Evolutionary conservation across 306 rosid species (phyloP).

Genomic region (Inga leiocalycina): DNA sequence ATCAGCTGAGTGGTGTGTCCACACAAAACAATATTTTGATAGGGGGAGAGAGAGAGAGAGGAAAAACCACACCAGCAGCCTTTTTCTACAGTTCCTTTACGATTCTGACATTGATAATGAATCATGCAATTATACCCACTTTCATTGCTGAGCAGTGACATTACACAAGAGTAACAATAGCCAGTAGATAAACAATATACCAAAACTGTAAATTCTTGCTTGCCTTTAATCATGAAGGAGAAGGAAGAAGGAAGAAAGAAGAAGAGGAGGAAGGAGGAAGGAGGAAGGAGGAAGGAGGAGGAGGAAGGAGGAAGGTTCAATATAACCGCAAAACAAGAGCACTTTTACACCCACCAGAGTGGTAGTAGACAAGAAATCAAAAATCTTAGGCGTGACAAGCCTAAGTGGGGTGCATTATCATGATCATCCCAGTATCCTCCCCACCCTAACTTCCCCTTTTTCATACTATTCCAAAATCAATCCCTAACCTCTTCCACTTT

Average conservation of each 20-base stretch:
- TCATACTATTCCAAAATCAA: slow-evolving; percentile 27
- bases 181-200: neutral
- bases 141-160: neutral
- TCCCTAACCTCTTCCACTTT: slow-evolving; percentile 29
- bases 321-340: slow-evolving; percentile 39
- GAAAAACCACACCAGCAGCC: neutral
- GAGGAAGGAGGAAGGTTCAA: slow-evolving; percentile 33
- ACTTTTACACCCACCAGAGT: slow-evolving; percentile 57
- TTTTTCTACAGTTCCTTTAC: neutral
- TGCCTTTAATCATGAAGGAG: neutral
- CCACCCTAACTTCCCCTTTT: slow-evolving; percentile 23
- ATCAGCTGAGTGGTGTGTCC: neutral
- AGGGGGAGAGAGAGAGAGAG: neutral
- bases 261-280: no score
- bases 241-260: neutral
- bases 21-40: neutral
- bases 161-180: neutral
- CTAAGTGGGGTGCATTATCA: slow-evolving; percentile 77
- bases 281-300: slow-evolving; percentile 23
- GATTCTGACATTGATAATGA: slow-evolving; percentile 7
- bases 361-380: slow-evolving; percentile 47
- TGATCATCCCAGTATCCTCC: slow-evolving; percentile 43
- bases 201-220: neutral
- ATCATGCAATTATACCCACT: neutral
- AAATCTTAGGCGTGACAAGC: slow-evolving; percentile 77